Evolutionary conservation across 2,329 filamentous ascomycete species (phyloP).

Genomic region (Talaromyces marneffei): DNA sequence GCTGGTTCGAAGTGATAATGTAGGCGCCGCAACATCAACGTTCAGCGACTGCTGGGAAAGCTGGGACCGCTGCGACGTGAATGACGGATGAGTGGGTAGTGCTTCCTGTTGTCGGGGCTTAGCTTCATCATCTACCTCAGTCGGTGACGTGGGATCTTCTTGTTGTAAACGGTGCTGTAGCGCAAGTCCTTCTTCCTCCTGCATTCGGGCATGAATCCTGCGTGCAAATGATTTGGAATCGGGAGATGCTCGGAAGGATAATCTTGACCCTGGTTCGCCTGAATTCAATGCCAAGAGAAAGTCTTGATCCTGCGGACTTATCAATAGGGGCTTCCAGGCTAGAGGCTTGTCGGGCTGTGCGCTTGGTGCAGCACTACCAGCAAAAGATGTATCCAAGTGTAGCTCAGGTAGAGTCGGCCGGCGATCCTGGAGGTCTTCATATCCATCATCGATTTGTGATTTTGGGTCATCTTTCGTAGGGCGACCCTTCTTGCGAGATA

Average conservation of each 20-base stretch:
- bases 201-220: conserved; percentile 47
- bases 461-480: neutral
- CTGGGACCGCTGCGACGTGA: conserved; percentile 26
- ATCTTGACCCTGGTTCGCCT: conserved; percentile 28
- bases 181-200: conserved; percentile 47
- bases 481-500: conserved; percentile 48
- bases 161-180: conserved; percentile 39
- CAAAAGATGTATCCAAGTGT: conserved; percentile 30
- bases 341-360: conserved; percentile 13
- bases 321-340: conserved; percentile 26
- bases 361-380: conserved; percentile 13
- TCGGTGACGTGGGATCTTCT: conserved; percentile 28
- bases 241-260: conserved; percentile 34
- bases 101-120: conserved; percentile 8
- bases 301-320: conserved; percentile 33
- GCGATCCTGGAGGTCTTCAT: conserved; percentile 15
- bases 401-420: conserved; percentile 24
- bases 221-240: conserved; percentile 44
- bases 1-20: conserved; percentile 25
- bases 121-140: conserved; percentile 20
- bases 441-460: neutral
- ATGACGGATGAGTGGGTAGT: conserved; percentile 21
- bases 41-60: conserved; percentile 18
- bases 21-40: conserved; percentile 22
- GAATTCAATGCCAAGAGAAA: conserved; percentile 31